Evolutionary conservation across 768 basidiomycete species (phyloP), one percentile per base, ranked within the genome.

Genomic region (Royoungia palumana): DNA sequence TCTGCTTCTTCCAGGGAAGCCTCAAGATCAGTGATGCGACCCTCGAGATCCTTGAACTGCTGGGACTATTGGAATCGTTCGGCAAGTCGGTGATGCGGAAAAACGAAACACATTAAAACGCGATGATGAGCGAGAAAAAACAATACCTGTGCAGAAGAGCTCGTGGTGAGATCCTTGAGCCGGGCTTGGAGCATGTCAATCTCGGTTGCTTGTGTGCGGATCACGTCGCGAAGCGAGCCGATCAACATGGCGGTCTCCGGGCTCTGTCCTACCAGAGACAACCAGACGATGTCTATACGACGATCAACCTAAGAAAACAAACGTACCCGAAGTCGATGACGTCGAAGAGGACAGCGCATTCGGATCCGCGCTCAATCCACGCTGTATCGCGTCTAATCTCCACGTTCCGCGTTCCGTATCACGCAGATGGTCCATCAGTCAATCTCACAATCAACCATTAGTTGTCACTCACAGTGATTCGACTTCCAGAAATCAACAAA

Each of bases 401-500:
- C 28, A 28, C 5, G 28, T 28, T 12, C 28, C 32, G 14, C 7
- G 32, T 28, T 28, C 28, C 28, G 5, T 16, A 6, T 32, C 32
- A 32, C 44, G 49, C 49, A 25, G n/a, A 16, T 30, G 27, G 14
- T 30, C 22, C 39, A 11, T 25, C 14, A 49, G 35, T 14, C 25
- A 24, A 36, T 35, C 40, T 20, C 37, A 16, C 25, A n/a, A 28
- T 22, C 11, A 25, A 8, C 32, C 24, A 41, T 22, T 5, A 6
- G 36, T 10, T 20, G 50, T 39, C 44, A 68, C 89, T 64, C 59
- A 95, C 95, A 91, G 62, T 94, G 96, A 62, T 95, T 94, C 39
- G 91, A 94, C 72, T 98, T 98, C 88, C 92, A 94, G 67, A 97
- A 99, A 68, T 99, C 96, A 6, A 96, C 83, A 69, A 98, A 98